Evolutionary conservation across 805 yeast species (phyloP), one percentile per base, ranked within the genome.

Genomic region (Candida ulmi): DNA sequence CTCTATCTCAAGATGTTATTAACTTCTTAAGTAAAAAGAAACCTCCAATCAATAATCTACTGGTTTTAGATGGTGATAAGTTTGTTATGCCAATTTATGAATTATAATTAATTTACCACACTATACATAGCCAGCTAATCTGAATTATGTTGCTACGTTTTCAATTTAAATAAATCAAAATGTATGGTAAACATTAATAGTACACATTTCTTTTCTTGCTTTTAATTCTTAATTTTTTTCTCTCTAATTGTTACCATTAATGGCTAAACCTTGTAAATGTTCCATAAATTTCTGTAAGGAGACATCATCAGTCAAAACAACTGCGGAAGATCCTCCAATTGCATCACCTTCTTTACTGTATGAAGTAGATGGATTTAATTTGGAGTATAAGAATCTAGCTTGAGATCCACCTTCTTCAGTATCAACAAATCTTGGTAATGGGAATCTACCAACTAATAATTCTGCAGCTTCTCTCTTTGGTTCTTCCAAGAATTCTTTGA

Each of bases 1-100:
- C 87, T 1, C 61, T 91, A 18, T 84, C 95, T 2, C 99, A 93
- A 61, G 96, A 90, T 57, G 82, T 88, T 12, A 83, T 93, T 34
- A 93, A 93, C 62, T 78, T 72, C 39, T 61, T 91, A 38, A 83
- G 93, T 32, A 75, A 76, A 48, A 77, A 80, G 48, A 88, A 86
- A 50, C 70, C 79, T 31, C 95, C 97, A 3, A 69, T 90, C 29
- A 90, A 88, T 57, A 93, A 93, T 57, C 69, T 86, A 38, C 69
- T 85, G 47, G 63, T 91, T 1, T 69, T 90, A 29, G 96, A 93
- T 63, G 88, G 91, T 11, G 60, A 69, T 15, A 68, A 70, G 16
- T 71, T 80, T 33, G 81, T 79, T 43, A 85, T 88, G 77, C 96
- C 96, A 18, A 77, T 93, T 17, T 88, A 78, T 52, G 62, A 64